Conservation (phyloP, 192 early-diverging fungal genomes). For the Backusella liffmaniae region DNA sequence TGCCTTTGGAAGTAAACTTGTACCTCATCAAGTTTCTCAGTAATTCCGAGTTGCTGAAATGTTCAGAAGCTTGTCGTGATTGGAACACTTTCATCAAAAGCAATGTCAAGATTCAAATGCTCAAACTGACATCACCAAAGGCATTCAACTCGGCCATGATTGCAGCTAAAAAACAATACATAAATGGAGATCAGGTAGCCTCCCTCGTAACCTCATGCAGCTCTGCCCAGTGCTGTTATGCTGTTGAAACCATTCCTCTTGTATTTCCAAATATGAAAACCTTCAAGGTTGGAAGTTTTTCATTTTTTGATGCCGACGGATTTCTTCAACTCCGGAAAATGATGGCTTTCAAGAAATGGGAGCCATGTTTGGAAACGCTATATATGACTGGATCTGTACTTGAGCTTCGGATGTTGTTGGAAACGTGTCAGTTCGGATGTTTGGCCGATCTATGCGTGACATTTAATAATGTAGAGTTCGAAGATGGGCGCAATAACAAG, state of each 20-base stretch:
- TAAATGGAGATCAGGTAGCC: not conserved
- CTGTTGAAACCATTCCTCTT: too few species aligned
- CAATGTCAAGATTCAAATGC: not conserved
- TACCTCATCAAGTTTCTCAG: not conserved
- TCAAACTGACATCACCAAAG: not conserved
- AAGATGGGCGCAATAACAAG: not conserved
- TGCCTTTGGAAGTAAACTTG: not conserved
- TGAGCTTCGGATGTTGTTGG: not conserved
- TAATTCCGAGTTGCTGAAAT: not conserved
- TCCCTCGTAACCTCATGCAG: not conserved
- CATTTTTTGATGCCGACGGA: not conserved
- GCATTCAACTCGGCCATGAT: not conserved
- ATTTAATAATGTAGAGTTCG: not conserved
- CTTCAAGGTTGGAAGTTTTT: not conserved
- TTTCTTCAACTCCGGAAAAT: not conserved
- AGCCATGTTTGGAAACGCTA: not conserved
- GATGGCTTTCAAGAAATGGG: not conserved
- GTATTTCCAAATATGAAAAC: not conserved
- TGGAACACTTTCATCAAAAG: not conserved
- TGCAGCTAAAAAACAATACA: not conserved
- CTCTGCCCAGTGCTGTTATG: too few species aligned
- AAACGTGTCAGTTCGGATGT: not conserved
- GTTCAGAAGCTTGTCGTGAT: not conserved
- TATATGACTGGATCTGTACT: not conserved
- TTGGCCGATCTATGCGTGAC: not conserved